Conservation (phyloP, 192 early-diverging fungal genomes). For the Coemansia sp. region DNA sequence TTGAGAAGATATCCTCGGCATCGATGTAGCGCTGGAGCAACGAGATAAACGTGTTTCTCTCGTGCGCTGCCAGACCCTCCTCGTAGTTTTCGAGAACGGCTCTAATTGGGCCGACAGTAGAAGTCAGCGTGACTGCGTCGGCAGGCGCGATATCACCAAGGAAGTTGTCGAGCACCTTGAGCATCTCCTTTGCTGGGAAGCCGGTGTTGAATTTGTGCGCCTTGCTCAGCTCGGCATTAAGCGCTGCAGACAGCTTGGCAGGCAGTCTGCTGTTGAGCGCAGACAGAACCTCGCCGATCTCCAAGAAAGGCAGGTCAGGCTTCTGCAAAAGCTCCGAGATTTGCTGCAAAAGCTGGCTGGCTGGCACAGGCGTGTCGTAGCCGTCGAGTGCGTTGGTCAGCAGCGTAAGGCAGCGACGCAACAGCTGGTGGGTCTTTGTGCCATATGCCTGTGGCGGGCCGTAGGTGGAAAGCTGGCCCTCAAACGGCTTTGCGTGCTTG, state of each 20-base stretch:
- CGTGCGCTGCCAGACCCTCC: conserved; percentile 73
- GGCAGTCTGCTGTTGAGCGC: conserved; percentile 87
- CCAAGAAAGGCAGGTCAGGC: conserved; percentile 81
- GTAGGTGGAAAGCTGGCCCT: conserved; percentile 67
- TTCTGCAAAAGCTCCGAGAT: conserved; percentile 73
- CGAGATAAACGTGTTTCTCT: conserved; percentile 66
- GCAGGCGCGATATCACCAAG: conserved; percentile 57
- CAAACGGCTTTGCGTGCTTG: conserved; percentile 83
- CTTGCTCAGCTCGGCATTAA: conserved; percentile 51
- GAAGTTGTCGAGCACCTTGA: conserved; percentile 61
- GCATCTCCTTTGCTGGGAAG: conserved; percentile 75
- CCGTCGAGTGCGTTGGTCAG: conserved; percentile 76
- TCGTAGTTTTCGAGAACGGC: conserved; percentile 68
- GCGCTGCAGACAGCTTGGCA: conserved; percentile 58
- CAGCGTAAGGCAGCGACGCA: conserved; percentile 59
- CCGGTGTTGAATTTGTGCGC: conserved; percentile 23
- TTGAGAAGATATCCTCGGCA: conserved; percentile 81
- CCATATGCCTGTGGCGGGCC: conserved; percentile 82
- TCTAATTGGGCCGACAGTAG: conserved; percentile 66
- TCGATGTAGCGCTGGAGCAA: conserved; percentile 85
- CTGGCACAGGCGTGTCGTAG: conserved; percentile 68
- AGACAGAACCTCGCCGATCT: conserved; percentile 78
- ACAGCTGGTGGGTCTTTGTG: conserved; percentile 87
- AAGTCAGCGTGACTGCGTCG: conserved; percentile 66
- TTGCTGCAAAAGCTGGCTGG: conserved; percentile 65